Base-by-base conservation (phyloP, 2,329 filamentous ascomycete species). In the Neofusicoccum parvum region DNA sequence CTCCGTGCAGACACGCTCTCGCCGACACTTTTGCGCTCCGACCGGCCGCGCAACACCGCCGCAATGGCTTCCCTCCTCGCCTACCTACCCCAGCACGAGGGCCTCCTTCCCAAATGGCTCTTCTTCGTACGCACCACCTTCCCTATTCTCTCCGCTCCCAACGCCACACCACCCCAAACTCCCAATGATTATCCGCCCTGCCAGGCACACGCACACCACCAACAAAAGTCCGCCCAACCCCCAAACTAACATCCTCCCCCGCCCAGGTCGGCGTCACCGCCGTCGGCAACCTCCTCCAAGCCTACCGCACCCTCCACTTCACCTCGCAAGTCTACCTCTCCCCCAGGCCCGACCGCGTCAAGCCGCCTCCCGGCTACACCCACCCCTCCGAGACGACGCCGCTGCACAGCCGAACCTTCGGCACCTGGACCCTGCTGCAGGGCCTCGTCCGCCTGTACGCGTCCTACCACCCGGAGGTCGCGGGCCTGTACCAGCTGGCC, bases 241-340 rank as follows among this genome's bases (percentile, higher is more conserved):
- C 14, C 14, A 12, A 11, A 39, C 37, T 39, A 39, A 39, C 9
- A 7, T 4, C 11, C 14, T 15, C 10, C 37, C 11, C 37, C 37
- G 14, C 37, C 32, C 69, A 97, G 94, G 86, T 96, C 75, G 92
- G 92, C 65, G 75, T 93, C 65, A 86, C 96, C 65, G 92, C 94
- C 36, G 84, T 95, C 66, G 90, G 87, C 73, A 99, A 99, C 83
- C 90, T 88, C 41, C 76, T 96, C 53, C 94, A 97, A 82, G 88
- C 91, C 75, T 96, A 96, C 80, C 73, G 82, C 41, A 96, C 92
- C 17, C 85, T 94, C 3, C 84, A 88, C 77, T 96, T 92, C 80
- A 93, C 93, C 7, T 88, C 89, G n/a, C 90, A 92, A 76, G 87
- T 98, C 74, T 99, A 98, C 83, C 87, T 90, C 71, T 88, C 88